Percentiles rank a stretch among this genome's conserved stretches.
Evolutionary conservation across 164 flowering plant genomes (phyloP).

Genomic region (Akebia trifoliata): DNA sequence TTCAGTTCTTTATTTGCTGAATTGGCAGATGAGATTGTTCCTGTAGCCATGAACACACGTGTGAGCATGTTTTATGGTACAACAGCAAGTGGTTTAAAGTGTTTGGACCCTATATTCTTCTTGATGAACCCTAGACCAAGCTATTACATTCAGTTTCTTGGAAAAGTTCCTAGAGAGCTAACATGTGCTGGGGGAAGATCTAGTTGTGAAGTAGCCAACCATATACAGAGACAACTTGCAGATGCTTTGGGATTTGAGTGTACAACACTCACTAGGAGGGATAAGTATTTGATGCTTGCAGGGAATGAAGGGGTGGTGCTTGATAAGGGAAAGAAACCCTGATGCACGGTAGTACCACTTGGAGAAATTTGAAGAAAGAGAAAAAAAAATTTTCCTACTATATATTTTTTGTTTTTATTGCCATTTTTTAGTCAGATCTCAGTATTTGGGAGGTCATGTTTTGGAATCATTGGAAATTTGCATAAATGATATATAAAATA

Average conservation of each 20-base stretch:
- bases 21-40: conserved; percentile 69
- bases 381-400: too few species aligned
- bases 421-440: too few species aligned
- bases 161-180: conserved; percentile 44
- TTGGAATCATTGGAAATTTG: too few species aligned
- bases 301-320: conserved; percentile 80
- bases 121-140: conserved; percentile 78
- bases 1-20: conserved; percentile 85
- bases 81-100: conserved; percentile 80
- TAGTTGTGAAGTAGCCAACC: conserved; percentile 68
- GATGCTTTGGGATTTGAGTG: conserved; percentile 83
- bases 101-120: conserved; percentile 75
- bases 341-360: too few species aligned
- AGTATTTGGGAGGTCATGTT: too few species aligned
- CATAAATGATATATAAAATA: too few species aligned
- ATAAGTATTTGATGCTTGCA: conserved; percentile 85
- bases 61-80: conserved; percentile 88
- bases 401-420: too few species aligned
- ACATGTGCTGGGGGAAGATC: conserved; percentile 63
- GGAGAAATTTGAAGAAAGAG: too few species aligned
- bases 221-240: conserved; percentile 53
- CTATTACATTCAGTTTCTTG: conserved; percentile 51
- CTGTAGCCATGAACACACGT: conserved; percentile 60
- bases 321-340: too few species aligned
- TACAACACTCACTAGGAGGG: conserved; percentile 72